Evolutionary conservation across 1,284 basidiomycete genomes (phyloP), one percentile per base, ranked within the genome.

Genomic region (Tilletia indica): DNA sequence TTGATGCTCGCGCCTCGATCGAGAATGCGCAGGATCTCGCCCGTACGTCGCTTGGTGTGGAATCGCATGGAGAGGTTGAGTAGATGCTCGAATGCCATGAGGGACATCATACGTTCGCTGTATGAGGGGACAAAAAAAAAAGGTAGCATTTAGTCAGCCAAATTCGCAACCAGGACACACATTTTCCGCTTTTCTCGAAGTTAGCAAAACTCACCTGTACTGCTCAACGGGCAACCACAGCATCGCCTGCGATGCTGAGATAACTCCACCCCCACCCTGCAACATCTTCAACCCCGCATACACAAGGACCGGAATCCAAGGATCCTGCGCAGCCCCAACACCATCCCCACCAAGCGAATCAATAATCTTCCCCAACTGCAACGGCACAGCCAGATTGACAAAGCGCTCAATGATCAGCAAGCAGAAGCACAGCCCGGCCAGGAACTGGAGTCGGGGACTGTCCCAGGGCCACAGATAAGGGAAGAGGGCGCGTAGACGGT

Each of bases 391-490:
- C 48, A 91, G 85, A 79, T 92, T 94, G 77, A 95, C 88, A 48
- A 90, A 83, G 19, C 93, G 91, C n/a, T 90, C 91, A 42, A 91
- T 77, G 31, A 91, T 75, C 47, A 95, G 87, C 64, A 94, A 86
- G 34, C 89, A 45, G 48, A 92, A 85, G 81, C 93, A 93, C 19
- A 91, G 73, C 6, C 78, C 88, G n/a, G 91, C 91, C 49, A 92
- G 84, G 47, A 90, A 80, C 84, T 93, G 92, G 5, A 94, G 87
- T 68, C 86, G 86, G 64, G 84, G 78, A 76, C 87, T 89, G 78
- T 90, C 90, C 69, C 87, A 87, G 5, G 93, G 93, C 92, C 92
- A 94, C 11, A 94, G 88, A 85, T 92, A 92, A 3, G 92, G 93
- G 36, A 88, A 86, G 48, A 94, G 87, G 71, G 88, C 88, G 68